Base-by-base conservation (phyloP, 208 protist species). In the Eutreptiella sp. region DNA sequence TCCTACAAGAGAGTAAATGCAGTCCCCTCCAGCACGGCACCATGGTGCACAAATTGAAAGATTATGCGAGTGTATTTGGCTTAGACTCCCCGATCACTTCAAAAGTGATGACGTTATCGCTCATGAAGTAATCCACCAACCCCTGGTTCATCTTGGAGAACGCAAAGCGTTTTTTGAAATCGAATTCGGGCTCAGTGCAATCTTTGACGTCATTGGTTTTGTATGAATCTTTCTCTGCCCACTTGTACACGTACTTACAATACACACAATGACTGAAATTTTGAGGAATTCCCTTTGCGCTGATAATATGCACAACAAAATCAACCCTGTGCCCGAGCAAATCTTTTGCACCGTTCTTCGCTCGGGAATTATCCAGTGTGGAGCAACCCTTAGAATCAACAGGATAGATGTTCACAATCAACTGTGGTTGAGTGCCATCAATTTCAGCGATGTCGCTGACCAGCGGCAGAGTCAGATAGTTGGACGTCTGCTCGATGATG, bases 221-320 rank as follows among this genome's bases (percentile, higher is more conserved):
- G 28, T 57, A 57, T 33, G 14, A 53, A n/a, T 57, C 50, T n/a
- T 57, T 57, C 36, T 57, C 50, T 9, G 50, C 50, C 50, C 50
- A 57, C 50, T 57, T 57, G 36, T 57, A 57, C 50, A 57, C 14
- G 36, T 57, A 57, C 36, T 57, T 24, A 26, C 50, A 57, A n/a
- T 42, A 54, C 9, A 57, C 50, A 14, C n/a, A 7, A 16, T 42
- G 9, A 26, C 23, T 57, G 50, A 57, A 57, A 7, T 31, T 9
- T 33, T 36, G 14, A 9, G 50, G 50, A 11, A 57, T 28, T 9
- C 50, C 50, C 29, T 57, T 57, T n/a, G 50, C 50, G n/a, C 16
- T 21, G 28, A 57, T 57, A 7, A 57, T 33, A n/a, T 57, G 50
- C 7, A 57, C 50, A 32, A 57, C 50, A n/a, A 57, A 57, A 32